Percentiles rank a stretch among this genome's conserved stretches.
Conservation (phyloP, 441 rosid genomes). For the Populus hybrid region DNA sequence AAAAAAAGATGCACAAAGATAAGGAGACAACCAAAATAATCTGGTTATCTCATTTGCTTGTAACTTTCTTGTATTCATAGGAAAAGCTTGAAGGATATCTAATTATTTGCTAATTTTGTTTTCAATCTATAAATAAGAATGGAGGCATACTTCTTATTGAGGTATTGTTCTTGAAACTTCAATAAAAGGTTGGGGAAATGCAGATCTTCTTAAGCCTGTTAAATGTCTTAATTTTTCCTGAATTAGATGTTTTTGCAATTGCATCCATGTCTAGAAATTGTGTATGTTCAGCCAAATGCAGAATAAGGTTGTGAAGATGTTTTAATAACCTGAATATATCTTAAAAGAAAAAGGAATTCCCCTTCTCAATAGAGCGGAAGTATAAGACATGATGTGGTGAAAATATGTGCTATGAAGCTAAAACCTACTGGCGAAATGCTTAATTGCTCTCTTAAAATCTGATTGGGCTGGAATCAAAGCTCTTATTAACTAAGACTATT, state of each 20-base stretch:
- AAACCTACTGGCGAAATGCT: background rate
- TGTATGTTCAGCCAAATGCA: background rate
- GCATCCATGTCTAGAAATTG: background rate
- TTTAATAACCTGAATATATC: background rate
- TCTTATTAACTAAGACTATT: slow-evolving; percentile 2
- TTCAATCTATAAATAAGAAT: background rate
- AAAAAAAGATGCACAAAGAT: background rate
- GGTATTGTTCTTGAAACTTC: background rate
- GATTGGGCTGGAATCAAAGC: background rate
- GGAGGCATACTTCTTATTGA: background rate
- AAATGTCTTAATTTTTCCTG: background rate
- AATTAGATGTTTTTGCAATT: background rate
- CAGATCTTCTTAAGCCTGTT: background rate
- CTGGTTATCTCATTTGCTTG: background rate
- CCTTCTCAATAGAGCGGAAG: background rate
- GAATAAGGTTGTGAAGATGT: background rate
- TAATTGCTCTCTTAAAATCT: slow-evolving; percentile 2
- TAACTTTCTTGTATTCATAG: background rate
- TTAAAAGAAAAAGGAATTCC: background rate
- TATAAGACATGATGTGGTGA: background rate
- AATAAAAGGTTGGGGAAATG: background rate
- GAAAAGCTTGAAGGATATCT: background rate
- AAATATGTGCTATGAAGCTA: background rate
- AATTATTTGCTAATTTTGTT: background rate
- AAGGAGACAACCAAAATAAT: background rate